Conservation (phyloP, 2,329 filamentous ascomycete genomes). For the Fusarium algeriense region DNA sequence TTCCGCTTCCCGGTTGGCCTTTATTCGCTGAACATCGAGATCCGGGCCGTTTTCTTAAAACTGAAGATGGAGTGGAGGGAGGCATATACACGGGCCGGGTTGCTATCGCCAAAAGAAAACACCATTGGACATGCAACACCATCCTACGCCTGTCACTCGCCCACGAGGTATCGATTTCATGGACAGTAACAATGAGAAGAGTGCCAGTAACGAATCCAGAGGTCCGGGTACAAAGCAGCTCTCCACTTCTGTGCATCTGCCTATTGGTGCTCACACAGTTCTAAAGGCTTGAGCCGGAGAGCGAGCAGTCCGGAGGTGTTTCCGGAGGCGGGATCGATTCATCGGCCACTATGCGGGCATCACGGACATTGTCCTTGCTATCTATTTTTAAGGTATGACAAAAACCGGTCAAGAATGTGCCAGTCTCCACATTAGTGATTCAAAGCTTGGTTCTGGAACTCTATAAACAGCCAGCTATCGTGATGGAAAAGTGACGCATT, state of each 20-base stretch:
- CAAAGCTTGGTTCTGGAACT: slow-evolving; percentile 10
- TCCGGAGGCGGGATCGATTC: slow-evolving; percentile 34
- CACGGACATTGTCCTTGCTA: background rate
- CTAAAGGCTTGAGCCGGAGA: slow-evolving; percentile 31
- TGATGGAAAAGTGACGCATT: slow-evolving; percentile 37
- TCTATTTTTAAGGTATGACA: background rate
- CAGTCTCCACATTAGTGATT: slow-evolving; percentile 18
- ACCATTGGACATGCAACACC: slow-evolving; percentile 17
- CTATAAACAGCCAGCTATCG: background rate
- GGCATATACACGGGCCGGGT: slow-evolving; percentile 17
- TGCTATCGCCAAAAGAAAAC: slow-evolving; percentile 6
- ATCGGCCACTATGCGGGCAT: slow-evolving; percentile 26
- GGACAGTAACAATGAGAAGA: slow-evolving; percentile 10
- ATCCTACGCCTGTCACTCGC: slow-evolving; percentile 32
- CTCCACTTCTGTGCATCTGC: slow-evolving; percentile 32
- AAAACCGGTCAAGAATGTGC: background rate
- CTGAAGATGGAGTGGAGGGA: slow-evolving; percentile 29
- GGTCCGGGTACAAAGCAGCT: slow-evolving; percentile 8
- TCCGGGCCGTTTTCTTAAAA: slow-evolving; percentile 36
- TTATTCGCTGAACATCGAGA: slow-evolving; percentile 26
- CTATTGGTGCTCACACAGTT: slow-evolving; percentile 19
- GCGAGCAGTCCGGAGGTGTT: slow-evolving; percentile 36
- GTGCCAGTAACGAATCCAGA: slow-evolving; percentile 18
- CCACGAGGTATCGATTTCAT: slow-evolving; percentile 29
- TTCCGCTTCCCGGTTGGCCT: slow-evolving; percentile 26